These are phyloP conservation scores for Aspergillus fischeri DNA, from an alignment of 2,329 filamentous ascomycete species.

Conservation along the genomic window DNA sequence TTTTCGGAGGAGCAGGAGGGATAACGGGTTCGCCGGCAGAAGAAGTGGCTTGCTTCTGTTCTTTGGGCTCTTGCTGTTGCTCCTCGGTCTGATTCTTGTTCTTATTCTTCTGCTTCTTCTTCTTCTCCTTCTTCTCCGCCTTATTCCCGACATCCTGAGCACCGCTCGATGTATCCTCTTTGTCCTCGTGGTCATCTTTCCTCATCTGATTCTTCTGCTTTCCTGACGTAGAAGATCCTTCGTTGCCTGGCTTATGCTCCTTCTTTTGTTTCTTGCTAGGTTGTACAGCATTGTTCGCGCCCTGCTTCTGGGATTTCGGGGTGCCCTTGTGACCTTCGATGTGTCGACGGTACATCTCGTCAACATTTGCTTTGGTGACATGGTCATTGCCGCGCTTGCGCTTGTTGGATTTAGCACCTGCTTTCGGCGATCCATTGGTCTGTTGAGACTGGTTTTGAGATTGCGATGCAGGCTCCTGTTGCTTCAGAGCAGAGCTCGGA, in stretches of 20 bases:
- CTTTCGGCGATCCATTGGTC: conserved; percentile 21
- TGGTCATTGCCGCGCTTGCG: conserved; percentile 44
- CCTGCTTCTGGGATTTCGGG: conserved; percentile 37
- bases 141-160: conserved; percentile 16
- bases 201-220: conserved; percentile 4
- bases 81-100: conserved; percentile 32
- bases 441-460: conserved; percentile 56
- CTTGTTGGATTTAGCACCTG: conserved; percentile 46
- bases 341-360: conserved; percentile 72
- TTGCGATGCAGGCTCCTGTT: conserved; percentile 53
- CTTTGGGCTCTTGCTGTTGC: conserved; percentile 19
- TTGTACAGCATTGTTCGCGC: conserved; percentile 18
- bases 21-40: conserved; percentile 12
- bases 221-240: conserved; percentile 1
- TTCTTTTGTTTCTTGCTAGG: conserved; percentile 27
- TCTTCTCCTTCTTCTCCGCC: conserved; percentile 19
- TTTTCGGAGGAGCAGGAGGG: conserved; percentile 39
- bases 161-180: conserved; percentile 19
- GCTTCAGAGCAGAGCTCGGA: conserved; percentile 65
- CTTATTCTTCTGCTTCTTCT: conserved; percentile 20
- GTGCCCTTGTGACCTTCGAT: conserved; percentile 61
- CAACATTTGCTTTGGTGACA: conserved; percentile 68
- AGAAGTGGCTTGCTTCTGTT: conserved; percentile 12
- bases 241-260: conserved; percentile 22
- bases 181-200: conserved; percentile 18